Percentiles rank a stretch among this genome's conserved stretches.
Conservation (phyloP, 2,329 filamentous ascomycete species). For the Xylaria sp. region DNA sequence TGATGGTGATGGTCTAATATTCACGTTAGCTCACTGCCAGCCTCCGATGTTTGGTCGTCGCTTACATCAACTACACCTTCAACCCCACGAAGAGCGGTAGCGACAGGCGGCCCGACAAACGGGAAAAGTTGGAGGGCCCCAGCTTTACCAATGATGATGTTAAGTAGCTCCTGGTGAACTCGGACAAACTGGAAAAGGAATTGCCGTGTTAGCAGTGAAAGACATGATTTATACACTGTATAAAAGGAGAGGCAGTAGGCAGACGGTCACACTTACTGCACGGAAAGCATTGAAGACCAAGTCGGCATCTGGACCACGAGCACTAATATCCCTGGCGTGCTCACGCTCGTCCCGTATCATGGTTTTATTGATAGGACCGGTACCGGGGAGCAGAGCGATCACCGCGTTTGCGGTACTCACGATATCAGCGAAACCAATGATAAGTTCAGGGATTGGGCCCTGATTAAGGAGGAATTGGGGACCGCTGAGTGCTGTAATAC, state of each 20-base stretch:
- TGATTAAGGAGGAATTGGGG: conserved; percentile 27
- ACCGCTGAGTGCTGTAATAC: conserved; percentile 29
- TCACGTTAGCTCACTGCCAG: background rate
- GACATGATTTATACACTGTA: background rate
- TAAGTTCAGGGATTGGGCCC: conserved; percentile 26
- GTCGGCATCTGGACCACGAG: conserved; percentile 25
- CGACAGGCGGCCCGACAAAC: conserved; percentile 30
- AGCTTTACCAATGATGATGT: conserved; percentile 36
- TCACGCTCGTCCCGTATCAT: conserved; percentile 8
- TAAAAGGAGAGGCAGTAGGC: background rate
- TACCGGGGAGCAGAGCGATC: conserved; percentile 2
- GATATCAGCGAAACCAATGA: conserved; percentile 32
- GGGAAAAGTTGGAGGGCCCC: conserved; percentile 27
- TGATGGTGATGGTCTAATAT: conserved; percentile 21
- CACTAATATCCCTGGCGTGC: conserved; percentile 29
- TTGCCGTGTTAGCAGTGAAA: background rate
- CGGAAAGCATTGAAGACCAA: conserved; percentile 34
- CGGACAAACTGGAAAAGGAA: conserved; percentile 28
- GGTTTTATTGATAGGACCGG: background rate
- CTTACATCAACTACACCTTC: conserved; percentile 35
- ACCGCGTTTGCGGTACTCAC: conserved; percentile 27
- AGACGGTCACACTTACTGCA: conserved; percentile 14
- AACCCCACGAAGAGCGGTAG: conserved; percentile 29
- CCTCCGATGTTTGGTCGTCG: background rate
- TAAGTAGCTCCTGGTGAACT: conserved; percentile 32